Evolutionary conservation across 208 protist genomes (phyloP), one percentile per base, ranked within the genome.

Genomic region (Crithidia thermophila): DNA sequence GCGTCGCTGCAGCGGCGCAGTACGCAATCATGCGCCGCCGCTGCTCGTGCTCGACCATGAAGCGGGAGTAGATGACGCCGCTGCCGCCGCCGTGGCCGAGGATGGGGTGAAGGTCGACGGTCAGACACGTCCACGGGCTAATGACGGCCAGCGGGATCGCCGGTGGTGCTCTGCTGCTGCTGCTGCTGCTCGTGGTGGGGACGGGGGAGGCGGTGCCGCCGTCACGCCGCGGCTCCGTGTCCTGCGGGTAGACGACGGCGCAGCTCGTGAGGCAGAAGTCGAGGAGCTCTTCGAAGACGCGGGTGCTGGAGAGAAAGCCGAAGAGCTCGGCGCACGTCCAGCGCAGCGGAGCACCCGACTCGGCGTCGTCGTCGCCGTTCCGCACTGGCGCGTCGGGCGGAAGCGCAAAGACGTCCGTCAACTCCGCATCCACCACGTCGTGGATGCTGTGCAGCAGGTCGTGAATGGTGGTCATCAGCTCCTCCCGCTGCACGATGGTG

Each of bases 191-290:
- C 46, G 39, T 43, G 14, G n/a, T n/a, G n/a, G n/a, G n/a, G n/a
- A n/a, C n/a, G n/a, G n/a, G n/a, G n/a, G n/a, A n/a, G n/a, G n/a
- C n/a, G n/a, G n/a, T n/a, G 34, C 57, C 11, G 56, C 62, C 25
- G 28, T 62, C 34, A 57, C 72, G 58, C 53, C 43, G 36, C 37
- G 60, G 52, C 40, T 63, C 53, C 40, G 67, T 25, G 51, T 60
- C 59, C 49, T 47, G 59, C 40, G 59, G 68, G 61, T 67, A 68
- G 43, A 67, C 66, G 8, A 87, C 53, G 4, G 77, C 79, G 28
- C 74, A 81, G 50, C 73, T 83, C n/a, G 64, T 77, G 9, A 79
- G 33, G 56, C 73, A 77, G 31, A 87, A 83, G 46, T 87, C 82
- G 51, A 63, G 74, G 34, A 87, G 39, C 57, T 87, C 64, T 30